Conservation (phyloP, 768 basidiomycete genomes). For the Mycena rebaudengoi region DNA sequence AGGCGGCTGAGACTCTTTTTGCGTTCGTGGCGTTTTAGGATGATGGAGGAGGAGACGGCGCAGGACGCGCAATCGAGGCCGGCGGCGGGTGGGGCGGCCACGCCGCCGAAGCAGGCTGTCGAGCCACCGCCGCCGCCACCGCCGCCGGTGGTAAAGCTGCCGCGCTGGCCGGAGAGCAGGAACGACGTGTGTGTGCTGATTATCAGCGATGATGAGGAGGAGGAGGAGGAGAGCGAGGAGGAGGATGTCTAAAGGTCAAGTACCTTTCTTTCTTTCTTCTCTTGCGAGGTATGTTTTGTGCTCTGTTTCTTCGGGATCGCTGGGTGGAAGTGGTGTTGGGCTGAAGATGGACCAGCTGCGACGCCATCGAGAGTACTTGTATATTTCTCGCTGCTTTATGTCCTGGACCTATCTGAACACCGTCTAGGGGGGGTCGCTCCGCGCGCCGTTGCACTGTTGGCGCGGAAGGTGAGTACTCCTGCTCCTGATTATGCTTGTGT, state of each 20-base stretch:
- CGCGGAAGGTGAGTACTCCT: constrained; percentile 27
- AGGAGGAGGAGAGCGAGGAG: constrained; percentile 35
- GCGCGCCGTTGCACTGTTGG: constrained; percentile 15
- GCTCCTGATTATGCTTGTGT: neutral
- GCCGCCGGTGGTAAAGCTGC: constrained; percentile 31
- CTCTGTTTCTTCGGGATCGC: neutral
- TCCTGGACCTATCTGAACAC: constrained; percentile 24
- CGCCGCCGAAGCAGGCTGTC: neutral
- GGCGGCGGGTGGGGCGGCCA: neutral
- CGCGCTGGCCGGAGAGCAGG: constrained; percentile 58
- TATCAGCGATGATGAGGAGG: constrained; percentile 60
- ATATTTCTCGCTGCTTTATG: constrained; percentile 22
- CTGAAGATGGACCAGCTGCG: constrained; percentile 32
- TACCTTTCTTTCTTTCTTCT: too few species aligned
- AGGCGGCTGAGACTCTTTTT: constrained; percentile 36
- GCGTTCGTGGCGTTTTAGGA: constrained; percentile 40
- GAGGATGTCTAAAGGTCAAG: neutral
- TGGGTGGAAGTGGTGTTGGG: constrained; percentile 3
- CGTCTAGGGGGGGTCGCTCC: constrained; percentile 22
- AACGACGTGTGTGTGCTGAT: constrained; percentile 54
- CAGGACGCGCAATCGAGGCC: neutral
- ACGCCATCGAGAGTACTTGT: constrained; percentile 30
- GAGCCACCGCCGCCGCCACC: too few species aligned
- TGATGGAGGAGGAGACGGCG: constrained; percentile 45
- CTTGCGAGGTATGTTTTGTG: constrained; percentile 15